phyloP scores from a whole-genome alignment of 305 asterid genomes.

The Nicotiana rustica region DNA sequence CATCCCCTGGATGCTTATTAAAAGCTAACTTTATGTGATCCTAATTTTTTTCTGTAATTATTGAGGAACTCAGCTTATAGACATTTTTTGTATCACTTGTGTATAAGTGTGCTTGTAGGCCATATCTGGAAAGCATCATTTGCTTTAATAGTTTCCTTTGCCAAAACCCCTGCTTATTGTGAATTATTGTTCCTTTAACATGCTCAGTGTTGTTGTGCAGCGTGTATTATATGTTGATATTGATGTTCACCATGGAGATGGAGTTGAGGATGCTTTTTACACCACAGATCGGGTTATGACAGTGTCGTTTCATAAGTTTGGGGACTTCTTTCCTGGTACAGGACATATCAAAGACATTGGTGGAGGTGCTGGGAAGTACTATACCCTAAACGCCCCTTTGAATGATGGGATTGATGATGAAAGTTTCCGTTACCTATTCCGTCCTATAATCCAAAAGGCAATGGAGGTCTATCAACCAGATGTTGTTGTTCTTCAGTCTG shows the following conservation, averaged over 20 bases:
- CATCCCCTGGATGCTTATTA: too few species aligned
- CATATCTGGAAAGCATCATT: background rate
- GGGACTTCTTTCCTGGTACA: constrained; percentile 88
- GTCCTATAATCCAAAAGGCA: constrained; percentile 74
- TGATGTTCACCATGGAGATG: constrained; percentile 88
- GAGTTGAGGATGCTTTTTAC: constrained; percentile 89
- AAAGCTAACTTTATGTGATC: too few species aligned
- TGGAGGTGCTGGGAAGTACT: constrained; percentile 61
- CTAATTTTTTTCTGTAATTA: too few species aligned
- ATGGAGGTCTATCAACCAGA: constrained; percentile 85
- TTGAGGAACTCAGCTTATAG: background rate
- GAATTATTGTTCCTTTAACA: too few species aligned
- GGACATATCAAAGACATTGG: constrained; percentile 81
- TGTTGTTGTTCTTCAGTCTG: constrained; percentile 90
- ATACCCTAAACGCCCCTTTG: constrained; percentile 84
- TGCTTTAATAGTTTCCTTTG: background rate
- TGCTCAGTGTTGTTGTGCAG: too few species aligned
- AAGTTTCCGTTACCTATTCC: constrained; percentile 64
- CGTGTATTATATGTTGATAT: constrained; percentile 71
- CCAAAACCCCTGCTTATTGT: background rate
- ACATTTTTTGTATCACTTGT: background rate
- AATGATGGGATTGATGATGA: constrained; percentile 81
- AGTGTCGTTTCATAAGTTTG: constrained; percentile 82
- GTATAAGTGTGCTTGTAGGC: background rate
- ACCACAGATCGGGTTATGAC: constrained; percentile 88